phyloP scores from a whole-genome alignment of 2,329 filamentous ascomycete genomes.

The Zelopaecilomyces penicillatus region DNA sequence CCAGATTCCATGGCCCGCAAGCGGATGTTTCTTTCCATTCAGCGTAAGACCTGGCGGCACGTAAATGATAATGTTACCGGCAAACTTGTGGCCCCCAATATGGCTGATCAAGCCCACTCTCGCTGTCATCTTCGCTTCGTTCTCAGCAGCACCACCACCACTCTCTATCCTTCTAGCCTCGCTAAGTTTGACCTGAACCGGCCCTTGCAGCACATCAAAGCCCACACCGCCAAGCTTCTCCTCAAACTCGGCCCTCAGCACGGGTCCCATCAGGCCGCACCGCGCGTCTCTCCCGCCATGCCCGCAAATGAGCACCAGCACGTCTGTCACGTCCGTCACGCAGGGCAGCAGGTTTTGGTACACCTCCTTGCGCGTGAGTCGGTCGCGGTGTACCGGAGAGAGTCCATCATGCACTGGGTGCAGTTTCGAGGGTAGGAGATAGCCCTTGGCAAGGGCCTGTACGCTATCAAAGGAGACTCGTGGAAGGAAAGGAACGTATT shows the following conservation, averaged over 20 bases:
- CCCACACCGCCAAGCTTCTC: constrained; percentile 43
- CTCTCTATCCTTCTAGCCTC: constrained; percentile 15
- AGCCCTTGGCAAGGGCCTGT: constrained; percentile 54
- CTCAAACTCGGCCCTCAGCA: constrained; percentile 64
- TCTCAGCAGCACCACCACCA: neutral
- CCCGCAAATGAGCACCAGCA: constrained; percentile 79
- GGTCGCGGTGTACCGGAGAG: constrained; percentile 48
- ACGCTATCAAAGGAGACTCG: constrained; percentile 49
- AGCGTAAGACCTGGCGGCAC: constrained; percentile 49
- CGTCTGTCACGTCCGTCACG: constrained; percentile 55
- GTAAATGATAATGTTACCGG: constrained; percentile 77
- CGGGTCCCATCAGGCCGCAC: constrained; percentile 72
- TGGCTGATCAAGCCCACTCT: constrained; percentile 67
- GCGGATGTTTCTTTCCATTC: constrained; percentile 37
- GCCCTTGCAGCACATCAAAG: constrained; percentile 38
- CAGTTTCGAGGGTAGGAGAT: constrained; percentile 54
- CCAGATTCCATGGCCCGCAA: constrained; percentile 70
- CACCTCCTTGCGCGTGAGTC: constrained; percentile 40
- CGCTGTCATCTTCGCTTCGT: constrained; percentile 30
- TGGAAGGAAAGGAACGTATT: constrained; percentile 66
- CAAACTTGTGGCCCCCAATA: constrained; percentile 78
- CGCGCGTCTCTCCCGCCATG: constrained; percentile 74
- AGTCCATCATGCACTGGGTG: constrained; percentile 53
- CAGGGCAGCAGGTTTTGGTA: constrained; percentile 44
- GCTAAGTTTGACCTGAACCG: constrained; percentile 27